Conservation (phyloP, 331 rosid genomes). For the Quercus tomentella region DNA sequence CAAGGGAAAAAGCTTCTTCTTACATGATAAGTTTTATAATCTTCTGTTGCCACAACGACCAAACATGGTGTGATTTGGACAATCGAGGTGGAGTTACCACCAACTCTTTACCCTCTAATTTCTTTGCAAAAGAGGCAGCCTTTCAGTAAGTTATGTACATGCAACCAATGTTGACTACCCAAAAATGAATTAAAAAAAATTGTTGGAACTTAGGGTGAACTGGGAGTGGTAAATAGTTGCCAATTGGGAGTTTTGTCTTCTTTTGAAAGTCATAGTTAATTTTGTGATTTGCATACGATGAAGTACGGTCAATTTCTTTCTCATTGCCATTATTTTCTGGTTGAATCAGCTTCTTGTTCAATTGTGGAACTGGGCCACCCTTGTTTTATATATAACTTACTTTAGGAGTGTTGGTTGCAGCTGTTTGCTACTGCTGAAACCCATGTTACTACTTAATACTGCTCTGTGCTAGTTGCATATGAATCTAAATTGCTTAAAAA, state of each 20-base stretch:
- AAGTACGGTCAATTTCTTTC: neutral
- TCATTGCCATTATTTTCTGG: neutral
- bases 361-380: neutral
- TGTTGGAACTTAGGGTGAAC: neutral
- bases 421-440: neutral
- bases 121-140: neutral
- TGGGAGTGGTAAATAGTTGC: neutral
- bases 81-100: neutral
- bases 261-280: neutral
- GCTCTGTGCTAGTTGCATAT: neutral
- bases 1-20: constrained; percentile 81
- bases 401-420: neutral
- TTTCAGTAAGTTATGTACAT: neutral
- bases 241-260: neutral
- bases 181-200: neutral
- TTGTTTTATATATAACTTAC: neutral
- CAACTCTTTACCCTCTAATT: neutral
- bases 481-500: neutral
- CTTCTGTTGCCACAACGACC: constrained; percentile 94
- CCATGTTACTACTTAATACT: neutral
- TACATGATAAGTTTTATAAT: constrained; percentile 89
- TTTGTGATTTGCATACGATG: neutral
- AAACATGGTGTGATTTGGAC: constrained; percentile 65
- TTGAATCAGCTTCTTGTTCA: neutral
- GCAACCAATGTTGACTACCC: neutral